Evolutionary conservation across 495 filamentous ascomycete genomes (phyloP).

Genomic region (Pyronema omphalodes): DNA sequence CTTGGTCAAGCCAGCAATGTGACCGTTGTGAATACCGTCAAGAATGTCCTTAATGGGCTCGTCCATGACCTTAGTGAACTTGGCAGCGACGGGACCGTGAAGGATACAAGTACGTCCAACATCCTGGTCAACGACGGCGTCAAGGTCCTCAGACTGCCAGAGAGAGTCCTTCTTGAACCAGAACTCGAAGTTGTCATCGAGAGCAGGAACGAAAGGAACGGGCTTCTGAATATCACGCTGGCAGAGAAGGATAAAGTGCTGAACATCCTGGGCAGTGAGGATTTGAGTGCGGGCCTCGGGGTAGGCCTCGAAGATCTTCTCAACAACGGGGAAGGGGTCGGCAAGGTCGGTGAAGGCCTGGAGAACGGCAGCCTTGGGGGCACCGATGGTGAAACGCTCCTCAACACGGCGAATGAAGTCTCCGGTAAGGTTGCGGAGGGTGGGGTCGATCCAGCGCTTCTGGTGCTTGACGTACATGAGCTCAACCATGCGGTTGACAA

Average conservation of each 20-base stretch:
- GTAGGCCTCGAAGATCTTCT: constrained; percentile 62
- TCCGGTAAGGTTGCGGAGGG: constrained; percentile 60
- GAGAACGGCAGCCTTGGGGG: constrained; percentile 54
- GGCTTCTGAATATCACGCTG: constrained; percentile 88
- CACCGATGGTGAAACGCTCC: constrained; percentile 59
- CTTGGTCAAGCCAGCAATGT: constrained; percentile 57
- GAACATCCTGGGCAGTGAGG: constrained; percentile 92
- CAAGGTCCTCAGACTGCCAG: constrained; percentile 95
- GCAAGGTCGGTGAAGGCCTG: constrained; percentile 81
- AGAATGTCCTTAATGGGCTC: constrained; percentile 89
- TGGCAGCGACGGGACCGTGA: constrained; percentile 84
- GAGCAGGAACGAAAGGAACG: constrained; percentile 76
- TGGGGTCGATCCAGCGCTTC: constrained; percentile 80
- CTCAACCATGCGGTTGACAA: constrained; percentile 83
- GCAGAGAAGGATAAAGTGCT: constrained; percentile 90
- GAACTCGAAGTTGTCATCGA: constrained; percentile 92
- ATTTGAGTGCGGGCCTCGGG: constrained; percentile 74
- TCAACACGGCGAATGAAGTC: constrained; percentile 94
- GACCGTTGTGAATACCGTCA: constrained; percentile 68
- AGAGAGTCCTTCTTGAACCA: constrained; percentile 99
- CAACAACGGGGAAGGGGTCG: constrained; percentile 55
- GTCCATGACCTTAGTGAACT: constrained; percentile 71
- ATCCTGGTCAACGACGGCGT: constrained; percentile 87
- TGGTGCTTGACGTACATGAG: constrained; percentile 93
- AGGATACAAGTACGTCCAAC: constrained; percentile 88